phyloP scores from a whole-genome alignment of 75 land plant genomes.

The Cupressus sempervirens region DNA sequence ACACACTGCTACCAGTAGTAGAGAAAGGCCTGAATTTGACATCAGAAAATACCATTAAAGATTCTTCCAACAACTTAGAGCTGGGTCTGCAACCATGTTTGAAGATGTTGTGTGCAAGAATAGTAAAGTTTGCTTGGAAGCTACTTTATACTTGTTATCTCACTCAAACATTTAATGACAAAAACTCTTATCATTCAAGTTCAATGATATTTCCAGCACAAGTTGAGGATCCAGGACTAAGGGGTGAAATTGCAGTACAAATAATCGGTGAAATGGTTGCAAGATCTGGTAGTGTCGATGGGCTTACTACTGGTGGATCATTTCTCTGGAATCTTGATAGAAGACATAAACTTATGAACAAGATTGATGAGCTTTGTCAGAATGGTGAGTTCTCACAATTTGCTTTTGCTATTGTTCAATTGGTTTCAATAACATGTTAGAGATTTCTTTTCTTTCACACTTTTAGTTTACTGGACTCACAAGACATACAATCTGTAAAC shows the following conservation, averaged over 20 bases:
- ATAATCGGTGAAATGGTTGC: conserved; percentile 41
- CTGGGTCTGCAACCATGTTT: conserved; percentile 28
- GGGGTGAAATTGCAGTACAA: conserved; percentile 76
- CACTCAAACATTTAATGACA: conserved; percentile 29
- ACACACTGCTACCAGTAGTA: conserved; percentile 62
- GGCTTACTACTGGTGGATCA: conserved; percentile 22
- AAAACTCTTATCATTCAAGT: conserved; percentile 12
- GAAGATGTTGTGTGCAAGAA: conserved; percentile 47
- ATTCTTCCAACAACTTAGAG: conserved; percentile 13
- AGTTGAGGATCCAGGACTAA: conserved; percentile 67
- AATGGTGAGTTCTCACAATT: conserved; percentile 14
- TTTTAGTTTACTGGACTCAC: background rate
- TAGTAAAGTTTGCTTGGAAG: conserved; percentile 72
- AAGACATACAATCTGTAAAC: background rate
- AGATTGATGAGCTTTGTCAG: conserved; percentile 28
- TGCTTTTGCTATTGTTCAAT: background rate
- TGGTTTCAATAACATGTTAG: background rate
- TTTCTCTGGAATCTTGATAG: conserved; percentile 61
- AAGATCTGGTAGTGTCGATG: conserved; percentile 13
- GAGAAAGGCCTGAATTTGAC: conserved; percentile 40
- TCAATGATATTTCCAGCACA: conserved; percentile 63
- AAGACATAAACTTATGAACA: conserved; percentile 34
- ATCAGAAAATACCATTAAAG: conserved; percentile 5
- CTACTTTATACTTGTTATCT: conserved; percentile 64
- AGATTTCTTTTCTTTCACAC: background rate